Evolutionary conservation across 2,329 filamentous ascomycete genomes (phyloP).

Genomic region (Colletotrichum incanum): DNA sequence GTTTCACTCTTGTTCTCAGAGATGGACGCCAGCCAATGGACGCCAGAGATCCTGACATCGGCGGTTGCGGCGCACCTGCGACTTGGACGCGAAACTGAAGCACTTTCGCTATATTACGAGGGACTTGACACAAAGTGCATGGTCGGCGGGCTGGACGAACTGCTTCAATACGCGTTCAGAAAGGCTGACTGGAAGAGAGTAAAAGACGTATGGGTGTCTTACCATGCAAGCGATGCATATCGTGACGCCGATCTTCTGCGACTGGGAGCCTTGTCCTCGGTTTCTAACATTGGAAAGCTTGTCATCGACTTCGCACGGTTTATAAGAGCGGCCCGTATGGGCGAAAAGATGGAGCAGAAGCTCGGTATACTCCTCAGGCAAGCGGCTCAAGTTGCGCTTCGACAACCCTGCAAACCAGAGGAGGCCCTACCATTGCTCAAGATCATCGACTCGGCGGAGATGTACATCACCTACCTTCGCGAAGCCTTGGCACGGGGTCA

Average conservation of each 20-base stretch:
- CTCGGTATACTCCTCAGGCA: slow-evolving; percentile 50
- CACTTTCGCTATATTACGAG: slow-evolving; percentile 57
- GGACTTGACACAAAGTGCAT: slow-evolving; percentile 55
- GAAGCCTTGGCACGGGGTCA: slow-evolving; percentile 49
- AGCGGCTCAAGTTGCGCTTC: slow-evolving; percentile 52
- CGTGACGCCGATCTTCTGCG: background rate
- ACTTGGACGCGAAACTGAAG: slow-evolving; percentile 56
- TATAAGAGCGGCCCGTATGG: background rate
- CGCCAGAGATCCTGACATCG: slow-evolving; percentile 56
- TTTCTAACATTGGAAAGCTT: slow-evolving; percentile 50
- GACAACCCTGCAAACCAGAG: slow-evolving; percentile 52
- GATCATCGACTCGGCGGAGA: slow-evolving; percentile 54
- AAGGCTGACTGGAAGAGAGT: slow-evolving; percentile 55
- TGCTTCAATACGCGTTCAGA: slow-evolving; percentile 60
- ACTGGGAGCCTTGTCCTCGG: slow-evolving; percentile 17
- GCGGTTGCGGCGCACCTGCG: slow-evolving; percentile 61
- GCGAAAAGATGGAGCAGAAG: background rate
- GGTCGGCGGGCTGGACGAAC: slow-evolving; percentile 59
- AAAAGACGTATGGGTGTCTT: slow-evolving; percentile 56
- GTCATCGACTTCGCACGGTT: slow-evolving; percentile 52
- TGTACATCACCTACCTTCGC: slow-evolving; percentile 63
- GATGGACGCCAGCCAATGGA: slow-evolving; percentile 57
- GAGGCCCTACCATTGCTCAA: slow-evolving; percentile 58
- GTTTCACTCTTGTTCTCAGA: slow-evolving; percentile 62
- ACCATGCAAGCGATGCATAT: slow-evolving; percentile 44